A percentile compares a stretch with the other conserved stretches of the same genome.
Evolutionary conservation across 169 alveolate species (phyloP).

Genomic region (Plasmodium vinckei): DNA sequence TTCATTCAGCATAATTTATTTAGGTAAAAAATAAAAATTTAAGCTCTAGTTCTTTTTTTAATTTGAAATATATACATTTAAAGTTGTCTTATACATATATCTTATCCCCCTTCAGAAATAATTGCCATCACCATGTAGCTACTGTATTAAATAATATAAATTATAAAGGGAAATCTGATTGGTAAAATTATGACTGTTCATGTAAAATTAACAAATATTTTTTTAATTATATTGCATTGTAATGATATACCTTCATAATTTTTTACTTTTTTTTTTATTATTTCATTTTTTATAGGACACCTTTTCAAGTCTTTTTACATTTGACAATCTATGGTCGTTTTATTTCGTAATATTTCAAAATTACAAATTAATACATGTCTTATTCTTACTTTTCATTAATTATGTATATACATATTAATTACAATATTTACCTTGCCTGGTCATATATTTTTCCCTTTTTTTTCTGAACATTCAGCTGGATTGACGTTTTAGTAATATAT

Average conservation of each 20-base stretch:
- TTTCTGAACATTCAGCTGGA: slow-evolving; percentile 29
- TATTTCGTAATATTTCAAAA: slow-evolving; percentile 32
- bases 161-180: slow-evolving; percentile 44
- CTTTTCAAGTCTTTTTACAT: slow-evolving; percentile 30
- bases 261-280: not conserved
- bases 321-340: slow-evolving; percentile 33
- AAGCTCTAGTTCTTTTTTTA: not conserved
- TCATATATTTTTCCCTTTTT: slow-evolving; percentile 2
- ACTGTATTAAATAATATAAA: slow-evolving; percentile 45
- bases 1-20: slow-evolving; percentile 33
- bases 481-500: slow-evolving; percentile 27
- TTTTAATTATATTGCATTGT: too few relatives aligned
- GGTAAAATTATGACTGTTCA: slow-evolving; percentile 11
- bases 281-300: slow-evolving; percentile 23
- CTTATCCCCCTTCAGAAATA: slow-evolving; percentile 17
- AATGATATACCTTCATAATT: not conserved
- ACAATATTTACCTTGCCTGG: not conserved
- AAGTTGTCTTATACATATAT: not conserved
- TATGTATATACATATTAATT: not conserved
- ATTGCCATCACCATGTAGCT: slow-evolving; percentile 64
- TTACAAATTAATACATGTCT: not conserved
- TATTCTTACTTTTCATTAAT: not conserved
- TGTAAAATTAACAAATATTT: too few relatives aligned
- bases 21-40: slow-evolving; percentile 16
- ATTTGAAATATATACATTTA: too few relatives aligned